Conservation (phyloP, 805 yeast genomes). For the Ogataea nonfermentans region DNA sequence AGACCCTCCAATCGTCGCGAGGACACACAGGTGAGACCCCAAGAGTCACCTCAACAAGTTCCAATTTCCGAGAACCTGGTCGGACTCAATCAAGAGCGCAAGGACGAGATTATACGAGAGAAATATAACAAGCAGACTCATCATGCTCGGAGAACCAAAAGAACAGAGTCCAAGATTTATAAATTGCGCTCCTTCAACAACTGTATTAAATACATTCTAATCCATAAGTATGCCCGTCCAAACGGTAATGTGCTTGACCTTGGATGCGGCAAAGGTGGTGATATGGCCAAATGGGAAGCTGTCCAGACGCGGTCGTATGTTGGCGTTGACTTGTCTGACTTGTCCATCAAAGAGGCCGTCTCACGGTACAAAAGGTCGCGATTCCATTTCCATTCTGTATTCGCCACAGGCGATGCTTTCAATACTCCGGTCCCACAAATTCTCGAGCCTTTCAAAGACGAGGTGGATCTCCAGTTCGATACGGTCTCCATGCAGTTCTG, state of each 20-base stretch:
- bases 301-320: slow-evolving; percentile 72
- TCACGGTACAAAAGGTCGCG: slow-evolving; percentile 60
- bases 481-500: slow-evolving; percentile 89
- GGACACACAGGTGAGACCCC: neutral
- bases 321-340: slow-evolving; percentile 91
- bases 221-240: slow-evolving; percentile 61
- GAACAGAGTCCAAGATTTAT: slow-evolving; percentile 80
- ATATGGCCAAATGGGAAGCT: slow-evolving; percentile 82
- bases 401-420: slow-evolving; percentile 92
- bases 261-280: slow-evolving; percentile 99
- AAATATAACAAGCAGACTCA: slow-evolving; percentile 87
- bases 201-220: slow-evolving; percentile 81
- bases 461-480: slow-evolving; percentile 78
- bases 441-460: slow-evolving; percentile 59
- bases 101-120: slow-evolving; percentile 68
- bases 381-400: slow-evolving; percentile 51
- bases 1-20: slow-evolving; percentile 3
- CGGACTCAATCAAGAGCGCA: slow-evolving; percentile 36
- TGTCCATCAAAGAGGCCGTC: slow-evolving; percentile 80
- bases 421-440: slow-evolving; percentile 65
- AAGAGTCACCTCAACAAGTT: slow-evolving; percentile 2
- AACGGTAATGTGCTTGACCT: slow-evolving; percentile 70
- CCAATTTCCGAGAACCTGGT: slow-evolving; percentile 26
- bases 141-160: slow-evolving; percentile 55
- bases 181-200: slow-evolving; percentile 88